phyloP scores from a whole-genome alignment of 805 yeast species.

The Wickerhamomyces sydowiorum region DNA sequence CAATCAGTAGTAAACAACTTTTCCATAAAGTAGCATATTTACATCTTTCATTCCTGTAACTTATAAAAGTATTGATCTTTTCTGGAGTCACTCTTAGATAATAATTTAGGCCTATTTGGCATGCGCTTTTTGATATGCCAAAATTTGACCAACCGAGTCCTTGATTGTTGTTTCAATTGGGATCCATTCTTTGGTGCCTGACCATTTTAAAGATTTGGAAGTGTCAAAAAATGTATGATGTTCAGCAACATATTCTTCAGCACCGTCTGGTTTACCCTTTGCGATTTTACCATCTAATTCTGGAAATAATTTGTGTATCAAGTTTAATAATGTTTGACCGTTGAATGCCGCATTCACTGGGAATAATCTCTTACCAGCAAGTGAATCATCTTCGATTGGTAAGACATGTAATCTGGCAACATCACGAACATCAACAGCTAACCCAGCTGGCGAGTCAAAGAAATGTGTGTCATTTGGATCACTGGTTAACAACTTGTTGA shows the following conservation, averaged over 20 bases:
- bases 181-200: constrained; percentile 23
- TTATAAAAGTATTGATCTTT: too few species aligned
- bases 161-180: constrained; percentile 33
- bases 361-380: constrained; percentile 27
- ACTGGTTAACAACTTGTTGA: constrained; percentile 25
- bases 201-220: constrained; percentile 10
- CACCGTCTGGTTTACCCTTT: constrained; percentile 30
- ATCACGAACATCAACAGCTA: constrained; percentile 38
- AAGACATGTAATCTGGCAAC: constrained; percentile 40
- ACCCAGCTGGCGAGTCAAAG: constrained; percentile 10
- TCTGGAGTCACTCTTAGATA: too few species aligned
- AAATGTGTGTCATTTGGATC: constrained; percentile 23
- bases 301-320: constrained; percentile 31
- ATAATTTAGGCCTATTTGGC: too few species aligned
- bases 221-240: constrained; percentile 10
- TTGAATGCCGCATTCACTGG: constrained; percentile 18
- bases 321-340: constrained; percentile 19
- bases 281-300: constrained; percentile 36
- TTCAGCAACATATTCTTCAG: constrained; percentile 11
- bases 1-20: too few species aligned
- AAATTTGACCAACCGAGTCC: constrained; percentile 36
- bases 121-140: constrained; percentile 8
- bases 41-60: too few species aligned
- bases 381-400: constrained; percentile 24
- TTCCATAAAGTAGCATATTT: too few species aligned